Evolutionary conservation across 805 yeast species (phyloP), one percentile per base, ranked within the genome.

Genomic region (Yarrowia osloensis): DNA sequence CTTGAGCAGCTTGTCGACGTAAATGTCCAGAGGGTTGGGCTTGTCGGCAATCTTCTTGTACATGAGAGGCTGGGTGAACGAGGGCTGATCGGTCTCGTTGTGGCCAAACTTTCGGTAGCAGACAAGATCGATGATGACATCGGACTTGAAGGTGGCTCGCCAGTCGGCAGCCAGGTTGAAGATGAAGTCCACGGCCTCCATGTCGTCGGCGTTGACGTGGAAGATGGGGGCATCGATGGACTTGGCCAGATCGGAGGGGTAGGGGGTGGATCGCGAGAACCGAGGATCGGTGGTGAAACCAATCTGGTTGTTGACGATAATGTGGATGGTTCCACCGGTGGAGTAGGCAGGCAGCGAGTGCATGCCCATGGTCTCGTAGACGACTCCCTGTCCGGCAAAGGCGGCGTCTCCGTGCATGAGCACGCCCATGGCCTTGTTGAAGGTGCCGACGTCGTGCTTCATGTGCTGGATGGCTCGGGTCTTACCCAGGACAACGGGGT

Each of bases 261-360:
- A 95, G 75, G 96, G 94, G 59, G 99, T 95, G 28, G 98, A 94
- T 83, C 99, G 89, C 40, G 98, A 92, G 74, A 89, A 88, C 82
- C 97, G 86, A 72, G 99, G 99, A 78, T 95, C 98, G 65, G 99
- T 95, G 72, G 99, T 95, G 86, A 95, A 95, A 80, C 99, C 99
- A 78, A 95, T 94, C 85, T 95, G 99, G 83, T 95, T 95, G 82
- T 95, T 95, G 71, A 95, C 92, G 75, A 95, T 93, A 72, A 95
- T 86, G 81, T 95, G 99, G 72, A 95, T 84, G 65, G 98, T 92
- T 84, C 99, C 99, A 82, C 99, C 99, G 59, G 98, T 93, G 63
- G 97, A 86, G 82, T 90, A 95, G 73, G 95, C 97, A 72, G 97
- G 97, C 76, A 95, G 85, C 74, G 87, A 86, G 74, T 90, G 85